Conservation (phyloP, 352 stramenopile species). For the Phytopythium delawarense region DNA sequence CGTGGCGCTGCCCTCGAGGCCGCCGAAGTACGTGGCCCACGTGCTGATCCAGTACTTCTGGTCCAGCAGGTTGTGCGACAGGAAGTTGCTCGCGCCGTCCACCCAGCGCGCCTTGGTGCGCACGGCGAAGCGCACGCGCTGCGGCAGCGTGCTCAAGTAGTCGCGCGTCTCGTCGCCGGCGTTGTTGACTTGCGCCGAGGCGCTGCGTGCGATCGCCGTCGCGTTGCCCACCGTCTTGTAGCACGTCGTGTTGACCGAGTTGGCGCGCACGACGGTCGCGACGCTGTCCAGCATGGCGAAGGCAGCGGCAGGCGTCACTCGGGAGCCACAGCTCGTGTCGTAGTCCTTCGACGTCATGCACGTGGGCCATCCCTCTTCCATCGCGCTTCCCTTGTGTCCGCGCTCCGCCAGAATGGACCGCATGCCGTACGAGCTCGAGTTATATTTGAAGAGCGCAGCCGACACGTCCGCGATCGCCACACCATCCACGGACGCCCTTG, state of each 20-base stretch:
- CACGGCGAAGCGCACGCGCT: constrained; percentile 44
- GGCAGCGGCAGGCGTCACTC: constrained; percentile 16
- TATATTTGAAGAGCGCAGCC: constrained; percentile 35
- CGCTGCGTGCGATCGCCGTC: constrained; percentile 27
- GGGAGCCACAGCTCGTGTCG: constrained; percentile 21
- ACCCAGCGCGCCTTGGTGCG: constrained; percentile 48
- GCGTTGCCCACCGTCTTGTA: constrained; percentile 47
- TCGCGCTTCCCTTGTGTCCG: not conserved
- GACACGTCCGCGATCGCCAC: constrained; percentile 10
- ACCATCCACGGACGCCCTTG: constrained; percentile 1
- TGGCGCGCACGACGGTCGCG: constrained; percentile 26
- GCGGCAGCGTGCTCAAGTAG: constrained; percentile 36
- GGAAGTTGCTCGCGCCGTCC: constrained; percentile 38
- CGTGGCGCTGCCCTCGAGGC: constrained; percentile 18
- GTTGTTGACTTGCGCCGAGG: constrained; percentile 3
- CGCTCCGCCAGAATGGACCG: constrained; percentile 30
- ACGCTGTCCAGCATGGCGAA: constrained; percentile 46
- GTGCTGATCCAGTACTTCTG: constrained; percentile 59
- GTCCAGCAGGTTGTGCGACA: constrained; percentile 46
- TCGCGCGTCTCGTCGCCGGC: constrained; percentile 24
- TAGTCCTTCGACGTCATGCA: constrained; percentile 26
- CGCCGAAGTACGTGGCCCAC: constrained; percentile 40
- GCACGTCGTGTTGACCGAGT: constrained; percentile 42
- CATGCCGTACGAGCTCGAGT: constrained; percentile 40
- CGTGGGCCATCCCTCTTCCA: constrained; percentile 13